A percentile compares a stretch with the other conserved stretches of the same genome.
Evolutionary conservation across 148 eudicot genomes (phyloP).

Genomic region (Polygonum maritimum): DNA sequence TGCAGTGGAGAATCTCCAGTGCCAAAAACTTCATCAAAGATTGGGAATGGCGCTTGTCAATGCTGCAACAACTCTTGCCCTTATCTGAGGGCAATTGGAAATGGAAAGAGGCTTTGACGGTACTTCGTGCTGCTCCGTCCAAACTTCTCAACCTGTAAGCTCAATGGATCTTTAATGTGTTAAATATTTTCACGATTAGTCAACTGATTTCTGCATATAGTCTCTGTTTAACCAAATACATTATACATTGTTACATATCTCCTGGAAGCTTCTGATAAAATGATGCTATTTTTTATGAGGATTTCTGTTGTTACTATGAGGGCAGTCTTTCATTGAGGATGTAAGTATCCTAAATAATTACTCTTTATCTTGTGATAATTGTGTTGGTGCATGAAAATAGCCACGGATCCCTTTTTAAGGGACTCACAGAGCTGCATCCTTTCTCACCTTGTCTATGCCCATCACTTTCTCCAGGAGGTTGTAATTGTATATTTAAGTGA

Average conservation of each 20-base stretch:
- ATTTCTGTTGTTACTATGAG: not conserved
- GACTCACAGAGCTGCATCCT: not conserved
- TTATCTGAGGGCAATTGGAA: constrained; percentile 84
- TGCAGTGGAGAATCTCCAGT: constrained; percentile 74
- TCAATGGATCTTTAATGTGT: not conserved
- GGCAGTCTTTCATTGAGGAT: not conserved
- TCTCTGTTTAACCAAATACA: not conserved
- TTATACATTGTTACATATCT: not conserved
- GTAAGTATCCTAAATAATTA: not conserved
- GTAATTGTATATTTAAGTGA: not conserved
- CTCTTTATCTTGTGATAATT: not conserved
- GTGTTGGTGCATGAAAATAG: not conserved
- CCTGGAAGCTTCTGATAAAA: not conserved
- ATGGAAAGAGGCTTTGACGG: constrained; percentile 88
- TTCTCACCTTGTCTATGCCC: too few relatives aligned
- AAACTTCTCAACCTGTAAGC: constrained; percentile 94
- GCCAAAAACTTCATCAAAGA: constrained; percentile 75
- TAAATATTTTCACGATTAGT: not conserved
- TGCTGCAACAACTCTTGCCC: constrained; percentile 76
- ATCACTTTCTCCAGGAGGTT: too few relatives aligned
- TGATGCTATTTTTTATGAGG: not conserved
- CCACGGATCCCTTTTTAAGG: not conserved
- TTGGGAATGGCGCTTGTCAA: constrained; percentile 98
- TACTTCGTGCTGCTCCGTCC: constrained; percentile 97
- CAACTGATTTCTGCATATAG: not conserved